A percentile compares a stretch with the other conserved stretches of the same genome.
phyloP scores from a whole-genome alignment of 208 protist species.

The Tritrichomonas foetus region DNA sequence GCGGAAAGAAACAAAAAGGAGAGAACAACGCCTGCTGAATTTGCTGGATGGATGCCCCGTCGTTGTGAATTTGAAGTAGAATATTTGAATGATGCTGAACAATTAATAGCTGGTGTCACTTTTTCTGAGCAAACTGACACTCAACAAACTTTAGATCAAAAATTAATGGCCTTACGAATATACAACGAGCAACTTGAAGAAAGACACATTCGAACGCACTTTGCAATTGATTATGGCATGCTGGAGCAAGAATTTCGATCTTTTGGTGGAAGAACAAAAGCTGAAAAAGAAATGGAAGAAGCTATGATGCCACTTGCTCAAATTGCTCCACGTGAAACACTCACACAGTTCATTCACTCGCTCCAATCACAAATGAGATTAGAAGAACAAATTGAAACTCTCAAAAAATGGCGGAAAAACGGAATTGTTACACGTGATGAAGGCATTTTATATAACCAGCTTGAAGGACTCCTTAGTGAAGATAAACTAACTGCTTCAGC shows the following conservation, averaged over 20 bases:
- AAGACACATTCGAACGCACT: background rate
- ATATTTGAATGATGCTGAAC: slow-evolving; percentile 22
- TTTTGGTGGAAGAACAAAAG: slow-evolving; percentile 16
- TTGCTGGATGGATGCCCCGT: slow-evolving; percentile 26
- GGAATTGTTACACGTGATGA: slow-evolving; percentile 31
- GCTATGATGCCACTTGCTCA: slow-evolving; percentile 2
- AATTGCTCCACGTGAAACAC: background rate
- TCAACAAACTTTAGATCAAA: background rate
- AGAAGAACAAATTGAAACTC: background rate
- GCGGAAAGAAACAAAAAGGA: background rate
- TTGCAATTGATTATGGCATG: slow-evolving; percentile 27
- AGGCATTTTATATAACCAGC: background rate
- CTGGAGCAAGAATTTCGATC: background rate
- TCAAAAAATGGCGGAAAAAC: slow-evolving; percentile 18
- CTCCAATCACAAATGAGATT: background rate
- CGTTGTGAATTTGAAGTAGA: slow-evolving; percentile 27
- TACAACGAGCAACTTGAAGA: slow-evolving; percentile 31
- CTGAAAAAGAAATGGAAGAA: slow-evolving; percentile 27
- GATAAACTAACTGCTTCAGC: background rate
- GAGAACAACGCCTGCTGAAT: slow-evolving; percentile 31
- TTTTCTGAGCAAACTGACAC: background rate
- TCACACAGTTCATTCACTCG: background rate
- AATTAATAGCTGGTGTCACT: background rate
- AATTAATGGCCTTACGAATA: background rate
- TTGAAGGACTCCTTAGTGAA: background rate